Evolutionary conservation across 148 eudicot species (phyloP).

Genomic region (Agrostemma githago): DNA sequence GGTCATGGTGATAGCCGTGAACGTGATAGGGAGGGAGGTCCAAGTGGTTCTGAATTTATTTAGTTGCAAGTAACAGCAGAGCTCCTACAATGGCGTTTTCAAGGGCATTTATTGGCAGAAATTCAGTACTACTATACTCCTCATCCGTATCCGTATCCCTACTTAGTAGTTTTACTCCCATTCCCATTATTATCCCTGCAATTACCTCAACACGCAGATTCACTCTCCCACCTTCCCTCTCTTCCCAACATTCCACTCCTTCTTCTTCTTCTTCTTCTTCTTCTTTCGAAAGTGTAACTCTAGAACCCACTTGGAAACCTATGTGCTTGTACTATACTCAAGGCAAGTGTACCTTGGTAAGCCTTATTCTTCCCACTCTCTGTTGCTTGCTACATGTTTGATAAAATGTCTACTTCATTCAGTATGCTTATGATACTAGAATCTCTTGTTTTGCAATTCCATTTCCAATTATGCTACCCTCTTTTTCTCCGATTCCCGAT

Average conservation of each 20-base stretch:
- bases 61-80: no score
- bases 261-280: constrained; percentile 15
- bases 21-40: no score
- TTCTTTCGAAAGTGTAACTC: constrained; percentile 8
- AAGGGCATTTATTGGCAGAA: constrained; percentile 18
- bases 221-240: constrained; percentile 37
- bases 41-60: no score
- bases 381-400: constrained; percentile 35
- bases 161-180: constrained; percentile 10
- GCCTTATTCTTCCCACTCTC: not conserved
- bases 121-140: constrained; percentile 9
- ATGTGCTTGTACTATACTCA: constrained; percentile 79
- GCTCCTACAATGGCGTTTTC: constrained; percentile 36
- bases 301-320: constrained; percentile 63
- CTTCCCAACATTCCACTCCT: constrained; percentile 27
- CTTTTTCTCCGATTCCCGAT: no score
- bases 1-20: no score
- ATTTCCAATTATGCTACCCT: no score
- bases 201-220: constrained; percentile 17
- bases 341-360: constrained; percentile 76
- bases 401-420: constrained; percentile 15
- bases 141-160: constrained; percentile 20
- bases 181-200: constrained; percentile 21
- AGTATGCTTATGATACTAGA: not conserved
- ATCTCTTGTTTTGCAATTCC: not conserved